Evolutionary conservation across 768 basidiomycete species (phyloP).

Genomic region (Boletus vinaceobasis): DNA sequence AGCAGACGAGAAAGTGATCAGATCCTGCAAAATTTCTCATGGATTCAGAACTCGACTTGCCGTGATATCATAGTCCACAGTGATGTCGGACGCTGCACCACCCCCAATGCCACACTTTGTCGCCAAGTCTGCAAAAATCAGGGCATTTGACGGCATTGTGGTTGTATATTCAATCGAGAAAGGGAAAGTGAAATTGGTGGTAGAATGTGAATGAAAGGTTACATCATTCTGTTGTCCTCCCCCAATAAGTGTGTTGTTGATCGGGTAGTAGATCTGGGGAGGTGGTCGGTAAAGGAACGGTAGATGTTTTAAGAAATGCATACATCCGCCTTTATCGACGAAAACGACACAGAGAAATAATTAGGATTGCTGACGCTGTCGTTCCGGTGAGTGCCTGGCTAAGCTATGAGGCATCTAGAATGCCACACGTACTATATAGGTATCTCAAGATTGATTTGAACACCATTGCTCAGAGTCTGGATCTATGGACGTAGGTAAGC

Average conservation of each 20-base stretch:
- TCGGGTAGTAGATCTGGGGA: slow-evolving; percentile 68
- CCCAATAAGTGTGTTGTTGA: slow-evolving; percentile 67
- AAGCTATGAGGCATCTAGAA: not conserved
- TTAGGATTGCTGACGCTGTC: slow-evolving; percentile 77
- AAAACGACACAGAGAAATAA: slow-evolving; percentile 67
- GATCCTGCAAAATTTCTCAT: not conserved
- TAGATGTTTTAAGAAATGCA: slow-evolving; percentile 4
- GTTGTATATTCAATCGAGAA: slow-evolving; percentile 63
- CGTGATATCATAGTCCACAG: slow-evolving; percentile 63
- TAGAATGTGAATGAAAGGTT: slow-evolving; percentile 47
- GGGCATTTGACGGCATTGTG: slow-evolving; percentile 46
- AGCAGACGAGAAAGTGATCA: slow-evolving; percentile 7
- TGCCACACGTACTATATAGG: slow-evolving; percentile 54
- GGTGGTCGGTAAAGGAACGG: slow-evolving; percentile 2
- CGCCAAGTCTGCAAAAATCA: slow-evolving; percentile 60
- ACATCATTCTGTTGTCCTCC: slow-evolving; percentile 49
- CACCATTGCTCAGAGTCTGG: slow-evolving; percentile 38
- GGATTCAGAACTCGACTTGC: slow-evolving; percentile 30
- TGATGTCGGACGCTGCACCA: slow-evolving; percentile 44
- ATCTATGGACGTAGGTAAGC: slow-evolving; percentile 27
- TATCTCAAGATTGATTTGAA: slow-evolving; percentile 60
- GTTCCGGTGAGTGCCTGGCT: slow-evolving; percentile 3
- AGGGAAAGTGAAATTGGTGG: slow-evolving; percentile 73
- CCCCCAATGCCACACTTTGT: slow-evolving; percentile 57
- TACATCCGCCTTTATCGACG: slow-evolving; percentile 61